phyloP scores from a whole-genome alignment of 176 grass and related monocot species.

The Areca catechu region DNA sequence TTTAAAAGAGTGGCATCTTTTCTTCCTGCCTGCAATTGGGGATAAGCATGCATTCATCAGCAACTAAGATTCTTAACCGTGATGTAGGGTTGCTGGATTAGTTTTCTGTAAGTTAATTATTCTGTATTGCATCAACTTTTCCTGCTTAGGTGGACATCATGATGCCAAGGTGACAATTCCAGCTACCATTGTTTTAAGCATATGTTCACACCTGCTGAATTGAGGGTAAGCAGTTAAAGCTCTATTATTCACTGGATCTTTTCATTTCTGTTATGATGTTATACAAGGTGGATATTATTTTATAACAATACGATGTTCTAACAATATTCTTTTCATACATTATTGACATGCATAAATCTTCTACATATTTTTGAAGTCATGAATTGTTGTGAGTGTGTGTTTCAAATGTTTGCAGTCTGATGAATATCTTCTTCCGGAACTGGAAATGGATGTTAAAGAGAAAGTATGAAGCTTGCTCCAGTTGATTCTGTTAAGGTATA shows the following conservation, averaged over 20 bases:
- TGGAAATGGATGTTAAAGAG: conserved; percentile 77
- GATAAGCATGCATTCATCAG: too few species aligned
- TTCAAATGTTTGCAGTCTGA: conserved; percentile 48
- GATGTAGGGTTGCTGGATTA: too few species aligned
- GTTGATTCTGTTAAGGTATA: conserved; percentile 89
- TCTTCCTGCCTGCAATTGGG: too few species aligned
- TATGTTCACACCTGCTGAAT: conserved; percentile 81
- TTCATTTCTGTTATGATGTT: too few species aligned
- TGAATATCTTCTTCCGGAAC: conserved; percentile 74
- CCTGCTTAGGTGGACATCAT: conserved; percentile 79
- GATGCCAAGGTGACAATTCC: conserved; percentile 77
- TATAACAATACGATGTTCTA: background rate
- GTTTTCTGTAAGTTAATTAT: too few species aligned
- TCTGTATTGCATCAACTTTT: background rate
- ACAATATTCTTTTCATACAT: too few species aligned
- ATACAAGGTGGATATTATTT: background rate
- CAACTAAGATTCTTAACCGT: too few species aligned
- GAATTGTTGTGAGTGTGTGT: conserved; percentile 3
- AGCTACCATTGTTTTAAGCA: conserved; percentile 55
- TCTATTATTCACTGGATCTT: too few species aligned
- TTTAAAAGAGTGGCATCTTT: too few species aligned
- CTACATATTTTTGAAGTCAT: too few species aligned
- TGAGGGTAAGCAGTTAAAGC: conserved; percentile 53
- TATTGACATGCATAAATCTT: too few species aligned
- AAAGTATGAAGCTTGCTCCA: conserved; percentile 62